Base-by-base conservation (phyloP, 2,329 filamentous ascomycete species). In the Exophiala sideris region DNA sequence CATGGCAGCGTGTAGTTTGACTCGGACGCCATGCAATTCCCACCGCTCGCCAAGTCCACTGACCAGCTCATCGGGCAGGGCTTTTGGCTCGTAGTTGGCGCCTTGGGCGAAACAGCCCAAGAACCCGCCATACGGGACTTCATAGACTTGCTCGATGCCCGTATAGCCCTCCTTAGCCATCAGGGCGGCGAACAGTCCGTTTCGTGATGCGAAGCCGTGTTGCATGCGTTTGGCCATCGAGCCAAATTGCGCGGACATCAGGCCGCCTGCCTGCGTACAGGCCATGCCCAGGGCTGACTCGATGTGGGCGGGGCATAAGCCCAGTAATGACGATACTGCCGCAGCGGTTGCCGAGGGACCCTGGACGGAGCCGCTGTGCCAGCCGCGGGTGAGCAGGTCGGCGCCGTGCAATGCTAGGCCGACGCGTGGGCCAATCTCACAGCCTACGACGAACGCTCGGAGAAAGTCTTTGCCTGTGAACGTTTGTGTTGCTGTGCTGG, bases 191-290 rank as follows among this genome's bases (percentile, higher is more conserved):
- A 76, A 66, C 0, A 77, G 65, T 1, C 73, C 73, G 52, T 71
- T 76, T 5, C 74, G 68, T 5, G 74, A 68, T 0, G 73, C 73
- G 56, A 77, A 77, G 4, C 68, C 74, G 54, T 77, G 74, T 58
- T 77, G 73, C 69, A 76, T 73, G 2, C 73, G 69, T 61, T 77
- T 78, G 0, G 71, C 67, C 53, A 71, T 68, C n/a, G 69, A 68
- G 41, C 71, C 74, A 51, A 69, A 76, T 54, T 75, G 70, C 3
- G 72, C 73, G 2, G 68, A 67, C 71, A 76, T 76, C 4, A 73
- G 59, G 2, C 70, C 71, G 39, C 70, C 62, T 3, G 68, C 68
- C 53, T 76, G 71, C 0, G 69, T 74, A 50, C 68, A 73, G 1
- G 71, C 72, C 7, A 71, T 74, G 7, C 73, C 71, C 10, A 75